Base-by-base conservation (phyloP, 495 filamentous ascomycete genomes). In the Aspergillus kassunensis region DNA sequence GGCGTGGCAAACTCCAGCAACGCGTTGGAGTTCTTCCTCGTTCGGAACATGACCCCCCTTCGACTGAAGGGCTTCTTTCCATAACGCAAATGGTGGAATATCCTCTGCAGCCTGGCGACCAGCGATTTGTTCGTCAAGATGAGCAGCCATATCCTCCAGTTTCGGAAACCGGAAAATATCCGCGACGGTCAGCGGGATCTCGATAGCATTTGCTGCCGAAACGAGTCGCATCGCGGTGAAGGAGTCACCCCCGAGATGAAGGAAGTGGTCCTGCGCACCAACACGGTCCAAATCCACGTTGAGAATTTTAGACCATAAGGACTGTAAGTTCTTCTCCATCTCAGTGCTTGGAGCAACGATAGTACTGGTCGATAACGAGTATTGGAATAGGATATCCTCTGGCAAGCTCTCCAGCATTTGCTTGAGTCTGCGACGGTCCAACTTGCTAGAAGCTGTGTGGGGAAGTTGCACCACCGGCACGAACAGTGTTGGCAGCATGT, bases 261-360 rank as follows among this genome's bases (percentile, higher is more conserved):
- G 75, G 59, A 84, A 83, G 55, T 67, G 74, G 52, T 79, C 74
- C 33, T 75, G 67, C 6, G 75, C 60, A 6, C 67, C 63, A 21
- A 73, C 35, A 4, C 33, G 40, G 33, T 57, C 53, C 2, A 52
- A 12, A 4, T 56, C 35, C 2, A 73, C 31, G 31, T 73, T 70
- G 11, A 80, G 64, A 5, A 72, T 68, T 8, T 65, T 40, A 7
- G 60, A 55, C 65, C 66, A 75, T 29, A 76, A 63, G 6, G 24
- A 30, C 11, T 44, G 48, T 3, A 59, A 29, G 0, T n/a, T 16
- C 20, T 29, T 20, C n/a, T 59, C 56, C 5, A 34, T 39, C 6
- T 18, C 24, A 0, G 56, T 55, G 3, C 8, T 16, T 1, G 52
- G 52, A 4, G 37, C 39, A 1, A n/a, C 15, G 7, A 5, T 30